A percentile compares a stretch with the other conserved stretches of the same genome.
These are phyloP conservation scores for Starmerella cellae DNA, from an alignment of 805 yeast genomes.

Conservation along the genomic window DNA sequence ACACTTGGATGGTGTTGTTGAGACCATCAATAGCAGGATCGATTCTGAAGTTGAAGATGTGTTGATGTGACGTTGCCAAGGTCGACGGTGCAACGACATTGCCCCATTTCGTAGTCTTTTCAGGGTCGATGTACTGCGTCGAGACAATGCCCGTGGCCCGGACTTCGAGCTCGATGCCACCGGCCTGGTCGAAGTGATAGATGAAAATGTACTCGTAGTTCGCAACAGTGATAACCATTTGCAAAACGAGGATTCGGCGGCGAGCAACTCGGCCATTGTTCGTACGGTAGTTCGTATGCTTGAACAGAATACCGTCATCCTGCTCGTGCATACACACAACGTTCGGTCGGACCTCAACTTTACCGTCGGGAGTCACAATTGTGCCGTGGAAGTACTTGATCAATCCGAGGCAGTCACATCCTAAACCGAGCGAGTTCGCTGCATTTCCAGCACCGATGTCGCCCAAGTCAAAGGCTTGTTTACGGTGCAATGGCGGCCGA, in stretches of 20 bases:
- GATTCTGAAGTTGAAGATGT: slow-evolving; percentile 62
- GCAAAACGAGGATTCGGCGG: slow-evolving; percentile 65
- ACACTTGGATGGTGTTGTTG: slow-evolving; percentile 57
- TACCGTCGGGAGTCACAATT: slow-evolving; percentile 46
- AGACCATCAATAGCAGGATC: slow-evolving; percentile 77
- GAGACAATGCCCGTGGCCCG: slow-evolving; percentile 80
- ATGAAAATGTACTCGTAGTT: slow-evolving; percentile 70
- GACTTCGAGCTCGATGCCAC: slow-evolving; percentile 62
- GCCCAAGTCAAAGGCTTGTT: slow-evolving; percentile 76
- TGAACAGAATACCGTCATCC: slow-evolving; percentile 64
- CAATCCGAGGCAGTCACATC: slow-evolving; percentile 74
- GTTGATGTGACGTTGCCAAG: slow-evolving; percentile 77
- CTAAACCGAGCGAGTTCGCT: slow-evolving; percentile 55
- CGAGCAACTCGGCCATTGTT: slow-evolving; percentile 66
- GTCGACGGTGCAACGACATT: slow-evolving; percentile 68
- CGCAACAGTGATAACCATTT: slow-evolving; percentile 73
- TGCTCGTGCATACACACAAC: slow-evolving; percentile 77
- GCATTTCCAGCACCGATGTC: slow-evolving; percentile 69
- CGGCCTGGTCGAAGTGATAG: slow-evolving; percentile 63
- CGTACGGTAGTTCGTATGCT: slow-evolving; percentile 63
- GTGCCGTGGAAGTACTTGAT: slow-evolving; percentile 59
- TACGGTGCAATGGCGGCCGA: slow-evolving; percentile 69
- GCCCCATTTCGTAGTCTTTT: slow-evolving; percentile 53
- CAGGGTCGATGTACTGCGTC: slow-evolving; percentile 69
- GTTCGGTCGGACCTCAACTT: slow-evolving; percentile 48